A percentile compares a stretch with the other conserved stretches of the same genome.
These are phyloP conservation scores for Melanopsichium pennsylvanicum DNA, from an alignment of 1,284 basidiomycete genomes.

Conservation along the genomic window DNA sequence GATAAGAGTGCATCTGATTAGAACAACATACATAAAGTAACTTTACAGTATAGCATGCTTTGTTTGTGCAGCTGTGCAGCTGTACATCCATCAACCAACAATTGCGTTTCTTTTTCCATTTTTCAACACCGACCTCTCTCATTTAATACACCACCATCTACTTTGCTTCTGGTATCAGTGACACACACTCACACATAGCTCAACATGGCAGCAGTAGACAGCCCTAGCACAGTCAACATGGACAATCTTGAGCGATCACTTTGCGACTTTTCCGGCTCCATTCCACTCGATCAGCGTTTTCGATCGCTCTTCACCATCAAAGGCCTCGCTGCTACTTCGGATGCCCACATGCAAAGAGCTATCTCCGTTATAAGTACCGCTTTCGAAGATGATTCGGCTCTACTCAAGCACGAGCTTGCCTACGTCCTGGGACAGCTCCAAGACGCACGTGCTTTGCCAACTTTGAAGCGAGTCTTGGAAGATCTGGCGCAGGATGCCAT, in stretches of 20 bases:
- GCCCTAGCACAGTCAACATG: slow-evolving; percentile 41
- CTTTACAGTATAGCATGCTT: too few species aligned
- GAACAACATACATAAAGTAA: too few species aligned
- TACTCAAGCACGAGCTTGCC: slow-evolving; percentile 96
- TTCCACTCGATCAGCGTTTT: slow-evolving; percentile 87
- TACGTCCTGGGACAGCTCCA: slow-evolving; percentile 96
- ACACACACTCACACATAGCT: neutral
- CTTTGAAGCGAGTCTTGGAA: slow-evolving; percentile 79
- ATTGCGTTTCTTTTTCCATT: too few species aligned
- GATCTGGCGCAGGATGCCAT: slow-evolving; percentile 84
- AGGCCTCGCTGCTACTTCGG: slow-evolving; percentile 70
- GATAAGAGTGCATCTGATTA: too few species aligned
- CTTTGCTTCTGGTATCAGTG: neutral
- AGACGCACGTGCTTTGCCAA: slow-evolving; percentile 77
- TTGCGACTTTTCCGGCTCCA: slow-evolving; percentile 70
- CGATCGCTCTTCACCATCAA: slow-evolving; percentile 93
- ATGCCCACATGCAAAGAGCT: slow-evolving; percentile 68
- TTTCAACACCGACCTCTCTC: too few species aligned
- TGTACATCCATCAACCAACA: neutral
- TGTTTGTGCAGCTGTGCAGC: neutral
- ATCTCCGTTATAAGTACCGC: slow-evolving; percentile 86
- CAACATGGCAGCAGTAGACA: slow-evolving; percentile 25
- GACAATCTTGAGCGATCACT: slow-evolving; percentile 50
- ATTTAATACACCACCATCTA: neutral
- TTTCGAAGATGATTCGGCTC: slow-evolving; percentile 83